Evolutionary conservation across 192 early-diverging fungal genomes (phyloP), one percentile per base, ranked within the genome.

Genomic region (Funneliformis mosseae): DNA sequence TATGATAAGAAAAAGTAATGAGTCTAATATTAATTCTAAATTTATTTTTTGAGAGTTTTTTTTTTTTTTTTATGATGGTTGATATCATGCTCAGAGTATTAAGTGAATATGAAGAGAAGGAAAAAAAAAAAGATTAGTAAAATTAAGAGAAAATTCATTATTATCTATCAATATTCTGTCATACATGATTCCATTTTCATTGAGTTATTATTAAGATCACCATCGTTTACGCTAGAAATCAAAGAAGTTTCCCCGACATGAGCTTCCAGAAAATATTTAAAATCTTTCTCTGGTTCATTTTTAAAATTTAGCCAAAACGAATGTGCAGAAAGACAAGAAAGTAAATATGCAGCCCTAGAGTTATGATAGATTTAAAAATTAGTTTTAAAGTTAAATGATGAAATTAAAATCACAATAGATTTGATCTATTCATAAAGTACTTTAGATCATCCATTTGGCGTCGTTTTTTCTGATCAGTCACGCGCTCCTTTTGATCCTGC

Each of bases 241-340:
- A 55, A 21, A 55, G 50, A 55, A 21, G 50, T 66, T 50, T 63
- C 61, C 8, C 61, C 76, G 21, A 77, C 9, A 45, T 78, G 77
- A 45, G 64, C 43, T 50, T 78, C 77, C 38, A 78, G 33, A 38
- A 78, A 78, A 50, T 62, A 78, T 50, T 78, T 50, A 46, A 78
- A 78, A 48, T 78, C 77, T 68, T 68, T 78, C 42, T 78, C 77
- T 39, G 77, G 77, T 46, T 78, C 77, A 66, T 78, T 76, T 55
- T 76, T 78, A 25, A 41, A 78, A 78, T 64, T 78, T 43, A 78
- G 39, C 77, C 77, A 78, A 61, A 78, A 78, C 25, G 77, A 78
- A 68, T 78, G 77, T 12, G 64, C 77, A 12, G 77, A 78, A 45
- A 78, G 64, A 69, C 77, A 78, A 63, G 77, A 78, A 16, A 78